A percentile compares a stretch with the other conserved stretches of the same genome.
Evolutionary conservation across 306 rosid species (phyloP).

Genomic region (Vigna hirtella): DNA sequence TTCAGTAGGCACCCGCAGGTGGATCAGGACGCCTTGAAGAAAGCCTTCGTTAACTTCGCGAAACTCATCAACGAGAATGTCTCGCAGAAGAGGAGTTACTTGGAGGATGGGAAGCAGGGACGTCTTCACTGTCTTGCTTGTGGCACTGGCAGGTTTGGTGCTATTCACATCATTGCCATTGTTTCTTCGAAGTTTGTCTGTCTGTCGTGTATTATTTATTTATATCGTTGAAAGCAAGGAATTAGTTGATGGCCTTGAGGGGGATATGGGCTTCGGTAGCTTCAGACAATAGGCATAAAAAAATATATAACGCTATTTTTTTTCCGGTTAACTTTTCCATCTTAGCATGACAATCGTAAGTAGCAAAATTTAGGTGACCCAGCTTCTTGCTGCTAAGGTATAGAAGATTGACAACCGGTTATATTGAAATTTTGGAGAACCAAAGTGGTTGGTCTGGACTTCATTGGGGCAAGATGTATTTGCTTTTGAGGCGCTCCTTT

Average conservation of each 20-base stretch:
- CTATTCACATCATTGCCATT: slow-evolving; percentile 39
- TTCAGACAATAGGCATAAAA: neutral
- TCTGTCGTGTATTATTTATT: slow-evolving; percentile 4
- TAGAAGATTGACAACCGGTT: neutral
- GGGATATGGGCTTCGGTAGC: neutral
- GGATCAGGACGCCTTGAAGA: slow-evolving; percentile 74
- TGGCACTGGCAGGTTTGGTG: slow-evolving; percentile 65
- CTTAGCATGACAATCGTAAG: neutral
- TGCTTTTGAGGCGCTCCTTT: neutral
- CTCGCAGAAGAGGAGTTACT: slow-evolving; percentile 66
- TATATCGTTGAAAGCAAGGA: neutral
- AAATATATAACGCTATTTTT: neutral
- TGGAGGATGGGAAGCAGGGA: slow-evolving; percentile 81
- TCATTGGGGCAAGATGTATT: neutral
- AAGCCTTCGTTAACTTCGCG: slow-evolving; percentile 69
- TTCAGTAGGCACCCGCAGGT: slow-evolving; percentile 52
- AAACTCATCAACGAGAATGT: slow-evolving; percentile 72
- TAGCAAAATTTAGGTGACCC: neutral
- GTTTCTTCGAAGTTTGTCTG: slow-evolving; percentile 9
- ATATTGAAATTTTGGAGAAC: slow-evolving; percentile 18
- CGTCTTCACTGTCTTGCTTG: slow-evolving; percentile 87
- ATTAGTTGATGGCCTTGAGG: neutral
- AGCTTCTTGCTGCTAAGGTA: slow-evolving; percentile 8
- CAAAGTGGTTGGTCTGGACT: neutral
- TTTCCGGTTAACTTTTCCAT: neutral